Conservation (phyloP, 2,329 filamentous ascomycete genomes). For the Trichoderma sp. region DNA sequence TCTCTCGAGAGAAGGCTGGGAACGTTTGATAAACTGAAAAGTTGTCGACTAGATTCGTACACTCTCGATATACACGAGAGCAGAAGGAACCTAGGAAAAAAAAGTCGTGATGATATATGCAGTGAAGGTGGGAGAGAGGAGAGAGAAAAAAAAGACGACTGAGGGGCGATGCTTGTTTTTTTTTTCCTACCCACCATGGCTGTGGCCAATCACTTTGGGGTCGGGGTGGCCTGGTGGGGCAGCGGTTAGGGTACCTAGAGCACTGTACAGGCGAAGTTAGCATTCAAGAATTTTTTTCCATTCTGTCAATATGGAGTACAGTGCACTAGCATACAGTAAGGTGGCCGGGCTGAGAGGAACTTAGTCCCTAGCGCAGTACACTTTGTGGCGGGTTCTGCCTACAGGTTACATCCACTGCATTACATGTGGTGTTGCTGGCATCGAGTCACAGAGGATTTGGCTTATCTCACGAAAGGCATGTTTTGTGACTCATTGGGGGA, state of each 20-base stretch:
- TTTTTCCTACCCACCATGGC: slow-evolving; percentile 26
- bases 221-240: slow-evolving; percentile 16
- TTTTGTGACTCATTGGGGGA: neutral
- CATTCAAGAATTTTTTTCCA: slow-evolving; percentile 17
- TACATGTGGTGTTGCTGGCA: neutral
- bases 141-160: slow-evolving; percentile 39
- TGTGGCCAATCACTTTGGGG: slow-evolving; percentile 23
- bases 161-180: slow-evolving; percentile 40
- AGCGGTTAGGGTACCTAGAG: slow-evolving; percentile 27
- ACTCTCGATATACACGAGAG: slow-evolving; percentile 48
- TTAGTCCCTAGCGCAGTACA: neutral
- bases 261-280: slow-evolving; percentile 15
- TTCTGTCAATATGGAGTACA: neutral
- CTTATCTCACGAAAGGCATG: neutral
- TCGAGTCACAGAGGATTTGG: neutral
- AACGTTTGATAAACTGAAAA: slow-evolving; percentile 25
- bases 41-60: slow-evolving; percentile 46
- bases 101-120: slow-evolving; percentile 30
- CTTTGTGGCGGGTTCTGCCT: neutral
- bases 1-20: slow-evolving; percentile 36
- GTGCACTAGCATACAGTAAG: neutral
- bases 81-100: slow-evolving; percentile 42
- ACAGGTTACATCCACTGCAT: neutral
- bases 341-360: neutral
- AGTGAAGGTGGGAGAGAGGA: slow-evolving; percentile 30